Evolutionary conservation across 179 eudicot species (phyloP).

Genomic region (Nepenthes alata): DNA sequence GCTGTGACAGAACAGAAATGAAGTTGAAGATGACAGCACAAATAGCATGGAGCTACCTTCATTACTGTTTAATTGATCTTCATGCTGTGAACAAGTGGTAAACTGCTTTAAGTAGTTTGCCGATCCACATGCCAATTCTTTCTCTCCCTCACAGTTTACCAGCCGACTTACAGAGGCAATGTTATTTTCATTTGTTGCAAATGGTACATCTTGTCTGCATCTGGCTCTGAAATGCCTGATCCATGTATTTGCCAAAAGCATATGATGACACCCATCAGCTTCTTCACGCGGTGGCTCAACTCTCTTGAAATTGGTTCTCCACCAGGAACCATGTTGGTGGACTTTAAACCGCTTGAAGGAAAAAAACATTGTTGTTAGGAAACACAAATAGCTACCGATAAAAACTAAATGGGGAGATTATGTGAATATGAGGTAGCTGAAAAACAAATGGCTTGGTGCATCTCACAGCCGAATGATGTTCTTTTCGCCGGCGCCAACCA

Average conservation of each 20-base stretch:
- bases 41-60: conserved; percentile 24
- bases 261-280: conserved; percentile 14
- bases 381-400: conserved; percentile 5
- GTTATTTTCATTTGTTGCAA: conserved; percentile 9
- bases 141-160: conserved; percentile 9
- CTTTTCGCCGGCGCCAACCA: conserved; percentile 21
- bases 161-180: conserved; percentile 13
- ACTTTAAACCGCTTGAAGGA: conserved; percentile 39
- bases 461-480: conserved; percentile 17
- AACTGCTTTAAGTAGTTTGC: conserved; percentile 17
- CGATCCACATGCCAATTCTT: conserved; percentile 17
- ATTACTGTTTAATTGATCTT: conserved; percentile 23
- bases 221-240: conserved; percentile 41
- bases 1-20: too few species aligned
- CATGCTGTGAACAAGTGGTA: conserved; percentile 15
- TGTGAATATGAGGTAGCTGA: background rate
- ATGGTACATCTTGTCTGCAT: conserved; percentile 13
- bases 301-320: conserved; percentile 26
- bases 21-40: too few species aligned
- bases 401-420: background rate
- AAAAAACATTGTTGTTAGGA: background rate
- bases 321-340: conserved; percentile 50
- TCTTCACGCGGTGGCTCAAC: conserved; percentile 22
- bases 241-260: conserved; percentile 36
- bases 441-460: background rate